These are phyloP conservation scores for Tausonia pullulans DNA, from an alignment of 1,284 basidiomycete genomes.

Conservation along the genomic window DNA sequence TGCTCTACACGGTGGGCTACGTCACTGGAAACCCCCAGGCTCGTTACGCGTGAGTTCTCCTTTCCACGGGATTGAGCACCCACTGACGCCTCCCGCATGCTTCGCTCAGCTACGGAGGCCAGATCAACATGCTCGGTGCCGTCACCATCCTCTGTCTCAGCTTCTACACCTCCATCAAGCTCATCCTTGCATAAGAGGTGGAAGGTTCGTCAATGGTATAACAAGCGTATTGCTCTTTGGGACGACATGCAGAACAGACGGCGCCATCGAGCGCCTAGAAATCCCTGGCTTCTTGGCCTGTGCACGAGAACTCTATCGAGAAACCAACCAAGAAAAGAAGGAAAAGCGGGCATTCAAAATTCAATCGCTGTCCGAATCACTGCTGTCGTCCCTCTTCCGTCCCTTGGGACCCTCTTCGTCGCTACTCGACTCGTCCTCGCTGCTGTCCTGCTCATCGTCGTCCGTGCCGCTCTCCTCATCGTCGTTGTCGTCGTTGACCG, in stretches of 20 bases:
- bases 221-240: no score
- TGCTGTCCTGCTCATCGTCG: constrained; percentile 33
- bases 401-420: constrained; percentile 34
- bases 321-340: neutral
- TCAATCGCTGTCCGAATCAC: constrained; percentile 29
- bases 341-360: neutral
- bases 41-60: neutral
- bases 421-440: constrained; percentile 35
- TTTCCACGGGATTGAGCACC: no score
- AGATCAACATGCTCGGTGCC: neutral
- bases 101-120: neutral
- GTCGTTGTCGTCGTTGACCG: constrained; percentile 42
- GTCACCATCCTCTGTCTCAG: no score
- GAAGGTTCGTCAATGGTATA: no score
- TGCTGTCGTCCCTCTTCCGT: constrained; percentile 30
- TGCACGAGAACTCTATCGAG: constrained; percentile 6
- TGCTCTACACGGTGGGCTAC: neutral
- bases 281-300: neutral
- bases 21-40: neutral
- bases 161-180: no score
- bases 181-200: no score
- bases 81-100: no score
- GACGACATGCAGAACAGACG: no score
- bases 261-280: no score
- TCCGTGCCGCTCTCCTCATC: constrained; percentile 39